Evolutionary conservation across 768 basidiomycete genomes (phyloP), one percentile per base, ranked within the genome.

Genomic region (Pulveroboletus sp.): DNA sequence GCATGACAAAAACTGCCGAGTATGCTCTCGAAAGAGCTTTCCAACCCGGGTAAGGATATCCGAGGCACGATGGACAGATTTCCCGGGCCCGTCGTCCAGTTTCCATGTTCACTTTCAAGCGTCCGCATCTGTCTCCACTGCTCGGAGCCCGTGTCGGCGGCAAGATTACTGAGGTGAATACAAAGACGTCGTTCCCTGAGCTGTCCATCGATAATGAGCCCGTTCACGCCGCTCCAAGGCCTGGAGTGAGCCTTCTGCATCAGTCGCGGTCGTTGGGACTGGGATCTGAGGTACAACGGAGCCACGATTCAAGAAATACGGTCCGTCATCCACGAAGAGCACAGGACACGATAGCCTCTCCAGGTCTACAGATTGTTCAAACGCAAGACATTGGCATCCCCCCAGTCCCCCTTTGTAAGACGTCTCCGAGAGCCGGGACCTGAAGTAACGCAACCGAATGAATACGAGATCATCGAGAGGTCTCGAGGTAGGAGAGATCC

Each of bases 161-260:
- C 15, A 18, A 35, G 33, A 18, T 17, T 21, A 31, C 39, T n/a
- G n/a, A n/a, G n/a, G n/a, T n/a, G n/a, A n/a, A n/a, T n/a, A n/a
- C n/a, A n/a, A n/a, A n/a, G n/a, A n/a, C n/a, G n/a, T n/a, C n/a
- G n/a, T n/a, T n/a, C n/a, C n/a, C n/a, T n/a, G n/a, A 14, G 45
- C 27, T 7, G 4, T 27, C 27, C 3, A 30, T 8, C 7, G n/a
- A 30, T 30, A 10, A 30, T 36, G 59, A 57, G 21, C 51, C 53
- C 13, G 47, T 14, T 10, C 40, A 55, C 15, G 56, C 49, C 7
- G 49, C 50, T 63, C 6, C 55, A 64, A n/a, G n/a, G n/a, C n/a
- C n/a, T n/a, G n/a, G n/a, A n/a, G n/a, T n/a, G n/a, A n/a, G n/a
- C n/a, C n/a, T n/a, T n/a, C n/a, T n/a, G n/a, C n/a, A n/a, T n/a